These are phyloP conservation scores for Ophiocordyceps sinensis DNA, from an alignment of 2,329 filamentous ascomycete species.

Conservation along the genomic window DNA sequence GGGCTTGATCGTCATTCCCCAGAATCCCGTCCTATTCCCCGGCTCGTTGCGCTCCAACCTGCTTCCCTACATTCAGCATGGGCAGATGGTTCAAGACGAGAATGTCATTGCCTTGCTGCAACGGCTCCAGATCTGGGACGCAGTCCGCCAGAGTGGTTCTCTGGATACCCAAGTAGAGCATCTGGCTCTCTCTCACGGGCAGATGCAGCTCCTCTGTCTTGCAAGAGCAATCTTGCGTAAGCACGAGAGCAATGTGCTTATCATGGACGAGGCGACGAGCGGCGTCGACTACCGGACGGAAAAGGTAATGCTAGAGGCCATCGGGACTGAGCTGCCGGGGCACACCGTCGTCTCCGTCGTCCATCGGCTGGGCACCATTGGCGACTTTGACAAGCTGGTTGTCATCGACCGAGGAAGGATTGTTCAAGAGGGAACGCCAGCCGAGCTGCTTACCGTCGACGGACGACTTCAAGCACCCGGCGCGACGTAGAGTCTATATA, in stretches of 20 bases:
- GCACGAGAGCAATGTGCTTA: conserved; percentile 13
- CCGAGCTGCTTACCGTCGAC: not conserved
- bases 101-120: conserved; percentile 4
- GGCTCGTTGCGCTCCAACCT: conserved; percentile 17
- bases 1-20: conserved; percentile 31
- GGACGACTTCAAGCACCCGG: too few relatives aligned
- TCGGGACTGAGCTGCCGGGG: conserved; percentile 17
- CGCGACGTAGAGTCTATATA: too few relatives aligned
- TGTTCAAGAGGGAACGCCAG: conserved; percentile 11
- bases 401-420: conserved; percentile 30
- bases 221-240: conserved; percentile 13
- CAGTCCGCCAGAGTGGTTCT: not conserved
- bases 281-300: conserved; percentile 23
- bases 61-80: too few relatives aligned
- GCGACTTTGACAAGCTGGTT: conserved; percentile 31
- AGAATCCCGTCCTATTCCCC: conserved; percentile 33
- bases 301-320: conserved; percentile 19
- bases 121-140: conserved; percentile 7
- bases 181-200: conserved; percentile 7
- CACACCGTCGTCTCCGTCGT: conserved; percentile 36
- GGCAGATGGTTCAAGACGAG: conserved; percentile 1
- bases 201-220: conserved; percentile 10
- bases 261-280: conserved; percentile 23
- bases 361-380: conserved; percentile 29
- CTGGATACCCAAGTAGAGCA: conserved; percentile 6